These are phyloP conservation scores for Circinella minor DNA, from an alignment of 371 early-diverging fungal genomes.

Conservation along the genomic window DNA sequence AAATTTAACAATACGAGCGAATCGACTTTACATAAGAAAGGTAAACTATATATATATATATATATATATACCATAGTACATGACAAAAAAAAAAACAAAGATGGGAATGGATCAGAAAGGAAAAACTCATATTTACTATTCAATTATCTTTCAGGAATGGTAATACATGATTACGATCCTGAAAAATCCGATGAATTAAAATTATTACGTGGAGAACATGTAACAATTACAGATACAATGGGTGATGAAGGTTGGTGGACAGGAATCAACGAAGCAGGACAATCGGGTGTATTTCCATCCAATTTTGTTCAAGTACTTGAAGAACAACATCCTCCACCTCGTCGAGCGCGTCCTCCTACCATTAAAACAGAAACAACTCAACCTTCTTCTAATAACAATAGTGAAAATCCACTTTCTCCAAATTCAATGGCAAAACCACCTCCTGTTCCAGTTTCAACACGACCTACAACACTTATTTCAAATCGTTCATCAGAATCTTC, in stretches of 20 bases:
- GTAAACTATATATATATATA: not conserved
- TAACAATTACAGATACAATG: slow-evolving; percentile 53
- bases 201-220: slow-evolving; percentile 54
- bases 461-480: slow-evolving; percentile 43
- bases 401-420: slow-evolving; percentile 12
- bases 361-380: slow-evolving; percentile 34
- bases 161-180: slow-evolving; percentile 60
- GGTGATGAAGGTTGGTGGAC: slow-evolving; percentile 68
- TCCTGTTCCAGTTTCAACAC: slow-evolving; percentile 51
- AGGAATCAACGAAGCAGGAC: slow-evolving; percentile 59
- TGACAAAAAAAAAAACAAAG: not conserved
- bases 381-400: slow-evolving; percentile 1
- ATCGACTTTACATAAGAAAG: slow-evolving; percentile 6
- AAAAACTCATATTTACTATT: not conserved
- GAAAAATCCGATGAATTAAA: slow-evolving; percentile 53
- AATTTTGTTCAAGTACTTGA: slow-evolving; percentile 63
- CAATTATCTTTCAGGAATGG: slow-evolving; percentile 39
- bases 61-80: no score
- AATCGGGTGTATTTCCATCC: slow-evolving; percentile 60
- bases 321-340: slow-evolving; percentile 41
- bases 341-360: slow-evolving; percentile 49
- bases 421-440: slow-evolving; percentile 38
- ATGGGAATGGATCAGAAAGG: no score
- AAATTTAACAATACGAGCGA: not conserved
- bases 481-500: slow-evolving; percentile 19